phyloP scores from a whole-genome alignment of 169 alveolate species.

The Perkinsus olseni region DNA sequence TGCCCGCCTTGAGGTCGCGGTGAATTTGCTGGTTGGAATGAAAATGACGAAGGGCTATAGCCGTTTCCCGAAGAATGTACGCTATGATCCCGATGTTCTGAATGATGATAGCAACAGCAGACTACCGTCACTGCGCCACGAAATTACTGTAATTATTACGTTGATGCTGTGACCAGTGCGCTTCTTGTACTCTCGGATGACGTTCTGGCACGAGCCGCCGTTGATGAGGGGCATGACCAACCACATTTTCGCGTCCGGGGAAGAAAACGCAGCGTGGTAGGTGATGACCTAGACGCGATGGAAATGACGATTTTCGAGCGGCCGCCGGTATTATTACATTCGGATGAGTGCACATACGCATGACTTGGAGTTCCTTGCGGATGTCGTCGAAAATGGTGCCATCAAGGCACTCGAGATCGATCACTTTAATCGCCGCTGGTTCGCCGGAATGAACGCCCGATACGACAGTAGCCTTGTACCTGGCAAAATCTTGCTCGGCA shows the following conservation, averaged over 20 bases:
- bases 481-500: too few species aligned
- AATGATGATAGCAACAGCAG: background rate
- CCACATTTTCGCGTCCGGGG: conserved; percentile 8
- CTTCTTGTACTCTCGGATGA: conserved; percentile 11
- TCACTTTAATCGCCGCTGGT: background rate
- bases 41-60: conserved; percentile 54
- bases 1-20: conserved; percentile 76
- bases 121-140: background rate
- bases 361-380: conserved; percentile 10
- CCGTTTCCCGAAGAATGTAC: conserved; percentile 48
- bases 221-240: conserved; percentile 10
- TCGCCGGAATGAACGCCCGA: background rate
- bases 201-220: background rate
- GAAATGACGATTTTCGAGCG: background rate
- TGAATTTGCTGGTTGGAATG: conserved; percentile 59
- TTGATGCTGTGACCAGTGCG: background rate
- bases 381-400: conserved; percentile 3
- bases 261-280: conserved; percentile 5
- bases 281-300: background rate
- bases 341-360: conserved; percentile 6
- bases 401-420: conserved; percentile 5
- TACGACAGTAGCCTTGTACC: background rate
- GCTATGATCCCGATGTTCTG: conserved; percentile 35
- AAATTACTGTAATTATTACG: background rate
- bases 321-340: background rate